A percentile compares a stretch with the other conserved stretches of the same genome.
phyloP scores from a whole-genome alignment of 768 basidiomycete species.

The Coprinopsis sp. region DNA sequence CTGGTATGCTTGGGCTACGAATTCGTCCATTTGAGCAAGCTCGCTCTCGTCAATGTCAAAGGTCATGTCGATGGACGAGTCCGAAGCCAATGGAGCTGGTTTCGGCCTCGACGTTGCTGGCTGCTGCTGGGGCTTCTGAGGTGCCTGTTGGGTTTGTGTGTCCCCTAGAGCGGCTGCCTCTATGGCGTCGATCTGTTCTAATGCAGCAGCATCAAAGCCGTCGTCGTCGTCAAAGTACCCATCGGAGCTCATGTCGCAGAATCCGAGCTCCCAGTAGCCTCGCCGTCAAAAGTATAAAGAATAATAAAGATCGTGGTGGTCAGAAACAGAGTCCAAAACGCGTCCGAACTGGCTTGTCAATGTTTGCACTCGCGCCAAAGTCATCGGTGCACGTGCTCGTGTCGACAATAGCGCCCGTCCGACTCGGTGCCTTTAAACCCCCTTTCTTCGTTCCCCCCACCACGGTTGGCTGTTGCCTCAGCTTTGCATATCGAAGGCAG shows the following conservation, averaged over 20 bases:
- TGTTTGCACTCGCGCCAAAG: too few relatives aligned
- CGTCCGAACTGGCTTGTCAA: too few relatives aligned
- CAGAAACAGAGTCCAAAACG: too few relatives aligned
- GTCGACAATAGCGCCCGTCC: too few relatives aligned
- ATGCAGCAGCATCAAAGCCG: constrained; percentile 51
- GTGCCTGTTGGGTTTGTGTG: constrained; percentile 18
- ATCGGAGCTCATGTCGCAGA: constrained; percentile 86
- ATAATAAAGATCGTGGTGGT: too few relatives aligned
- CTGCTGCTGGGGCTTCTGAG: constrained; percentile 1
- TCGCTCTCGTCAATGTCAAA: constrained; percentile 56
- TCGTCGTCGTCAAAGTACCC: constrained; percentile 67
- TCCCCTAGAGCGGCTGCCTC: constrained; percentile 50
- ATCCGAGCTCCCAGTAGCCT: too few relatives aligned
- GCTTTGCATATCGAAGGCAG: too few relatives aligned
- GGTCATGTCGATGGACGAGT: constrained; percentile 49
- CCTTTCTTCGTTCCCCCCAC: too few relatives aligned
- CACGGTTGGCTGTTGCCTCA: too few relatives aligned
- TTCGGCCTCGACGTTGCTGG: constrained; percentile 14
- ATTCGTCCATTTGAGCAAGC: constrained; percentile 48
- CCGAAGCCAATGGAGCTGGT: constrained; percentile 17
- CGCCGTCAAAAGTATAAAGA: too few relatives aligned
- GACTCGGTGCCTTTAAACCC: too few relatives aligned
- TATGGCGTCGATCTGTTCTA: constrained; percentile 64
- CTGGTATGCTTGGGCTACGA: constrained; percentile 46
- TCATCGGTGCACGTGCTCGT: too few relatives aligned